Percentiles rank a stretch among this genome's conserved stretches.
Conservation (phyloP, 164 flowering plant genomes). For the Magnolia officinalis region DNA sequence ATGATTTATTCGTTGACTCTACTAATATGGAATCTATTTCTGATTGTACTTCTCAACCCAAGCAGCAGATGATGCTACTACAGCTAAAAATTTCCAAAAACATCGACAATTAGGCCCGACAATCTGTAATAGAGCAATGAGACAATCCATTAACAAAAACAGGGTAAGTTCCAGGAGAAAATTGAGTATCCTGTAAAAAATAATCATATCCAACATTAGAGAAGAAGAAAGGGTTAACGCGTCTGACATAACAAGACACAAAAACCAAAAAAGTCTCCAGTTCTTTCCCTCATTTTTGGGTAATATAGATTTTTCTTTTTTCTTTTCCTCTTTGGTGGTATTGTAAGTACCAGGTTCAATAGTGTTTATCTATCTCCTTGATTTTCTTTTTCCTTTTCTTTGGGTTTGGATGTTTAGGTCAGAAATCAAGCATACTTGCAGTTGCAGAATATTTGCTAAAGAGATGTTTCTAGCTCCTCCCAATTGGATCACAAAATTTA, state of each 20-base stretch:
- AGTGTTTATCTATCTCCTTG: too few species aligned
- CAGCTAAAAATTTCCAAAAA: constrained; percentile 81
- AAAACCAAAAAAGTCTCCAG: neutral
- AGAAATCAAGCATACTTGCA: too few species aligned
- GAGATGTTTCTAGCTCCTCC: too few species aligned
- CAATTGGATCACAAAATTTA: too few species aligned
- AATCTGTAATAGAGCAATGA: constrained; percentile 44
- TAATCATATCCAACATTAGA: neutral
- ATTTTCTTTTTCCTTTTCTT: too few species aligned
- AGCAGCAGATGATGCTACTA: constrained; percentile 95
- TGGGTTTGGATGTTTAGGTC: too few species aligned
- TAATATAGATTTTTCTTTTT: neutral
- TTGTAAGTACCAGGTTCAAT: too few species aligned
- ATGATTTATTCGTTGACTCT: constrained; percentile 47
- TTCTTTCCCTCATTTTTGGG: neutral
- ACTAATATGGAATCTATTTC: constrained; percentile 54
- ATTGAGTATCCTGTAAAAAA: neutral
- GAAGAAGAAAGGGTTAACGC: neutral
- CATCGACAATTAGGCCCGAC: constrained; percentile 88
- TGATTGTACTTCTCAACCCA: constrained; percentile 94
- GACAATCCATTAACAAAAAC: neutral
- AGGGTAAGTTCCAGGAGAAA: neutral
- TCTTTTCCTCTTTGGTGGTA: neutral
- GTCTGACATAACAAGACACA: neutral
- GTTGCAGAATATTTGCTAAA: too few species aligned